phyloP scores from a whole-genome alignment of 2,329 filamentous ascomycete genomes.

The Fusarium sp. region DNA sequence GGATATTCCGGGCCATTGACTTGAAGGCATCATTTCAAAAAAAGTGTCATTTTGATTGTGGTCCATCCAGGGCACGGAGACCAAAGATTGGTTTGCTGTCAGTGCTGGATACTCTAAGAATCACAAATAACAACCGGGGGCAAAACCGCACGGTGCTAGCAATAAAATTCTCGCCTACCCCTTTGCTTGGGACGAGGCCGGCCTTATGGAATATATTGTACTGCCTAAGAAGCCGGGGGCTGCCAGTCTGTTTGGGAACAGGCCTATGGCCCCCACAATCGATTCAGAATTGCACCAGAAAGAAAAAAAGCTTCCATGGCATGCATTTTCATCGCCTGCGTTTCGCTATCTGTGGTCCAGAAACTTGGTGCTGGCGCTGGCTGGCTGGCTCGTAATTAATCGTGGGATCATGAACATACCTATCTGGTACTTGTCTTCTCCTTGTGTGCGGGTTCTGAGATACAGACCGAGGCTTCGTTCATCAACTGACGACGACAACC shows the following conservation, averaged over 20 bases:
- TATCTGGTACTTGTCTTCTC: neutral
- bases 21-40: neutral
- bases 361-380: conserved; percentile 8
- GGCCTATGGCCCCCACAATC: conserved; percentile 19
- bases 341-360: neutral
- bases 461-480: neutral
- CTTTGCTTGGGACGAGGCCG: neutral
- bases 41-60: neutral
- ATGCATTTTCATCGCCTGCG: conserved; percentile 3
- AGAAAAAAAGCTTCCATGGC: neutral
- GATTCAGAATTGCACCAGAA: conserved; percentile 1
- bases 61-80: conserved; percentile 5
- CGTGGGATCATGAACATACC: neutral
- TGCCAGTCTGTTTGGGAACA: conserved; percentile 18
- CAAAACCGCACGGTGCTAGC: neutral
- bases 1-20: neutral
- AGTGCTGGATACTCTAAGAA: neutral
- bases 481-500: neutral
- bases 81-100: neutral
- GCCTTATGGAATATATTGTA: conserved; percentile 27
- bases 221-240: neutral
- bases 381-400: neutral
- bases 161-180: neutral
- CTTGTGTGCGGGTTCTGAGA: neutral
- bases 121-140: neutral